A percentile compares a stretch with the other conserved stretches of the same genome.
Conservation (phyloP, 1,284 basidiomycete species). For the Ceratobasidium theobromae region DNA sequence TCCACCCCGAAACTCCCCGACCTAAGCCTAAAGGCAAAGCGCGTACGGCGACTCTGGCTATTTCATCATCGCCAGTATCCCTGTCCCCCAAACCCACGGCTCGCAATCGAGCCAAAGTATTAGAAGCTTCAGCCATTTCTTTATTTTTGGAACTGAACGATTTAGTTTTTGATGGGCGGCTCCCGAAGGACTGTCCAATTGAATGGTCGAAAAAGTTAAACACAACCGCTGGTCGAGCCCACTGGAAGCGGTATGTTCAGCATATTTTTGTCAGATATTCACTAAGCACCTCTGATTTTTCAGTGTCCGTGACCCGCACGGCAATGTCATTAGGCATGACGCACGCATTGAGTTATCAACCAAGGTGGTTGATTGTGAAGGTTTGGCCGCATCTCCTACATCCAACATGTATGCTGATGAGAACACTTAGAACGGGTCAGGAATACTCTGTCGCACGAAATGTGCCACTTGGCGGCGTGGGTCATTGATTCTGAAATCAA, state of each 20-base stretch:
- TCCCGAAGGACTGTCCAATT: conserved; percentile 62
- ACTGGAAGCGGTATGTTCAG: conserved; percentile 57
- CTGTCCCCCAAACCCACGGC: conserved; percentile 40
- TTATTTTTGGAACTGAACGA: conserved; percentile 48
- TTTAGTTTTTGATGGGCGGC: conserved; percentile 49
- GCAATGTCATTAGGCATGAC: conserved; percentile 53
- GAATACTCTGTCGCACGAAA: conserved; percentile 81
- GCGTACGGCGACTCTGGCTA: conserved; percentile 31
- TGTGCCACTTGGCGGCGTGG: conserved; percentile 87
- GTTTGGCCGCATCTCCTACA: conserved; percentile 44
- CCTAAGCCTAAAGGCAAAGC: conserved; percentile 25
- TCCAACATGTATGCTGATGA: neutral
- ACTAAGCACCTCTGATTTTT: neutral
- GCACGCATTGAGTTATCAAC: conserved; percentile 68
- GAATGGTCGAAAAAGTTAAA: conserved; percentile 72
- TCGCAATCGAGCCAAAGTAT: conserved; percentile 51
- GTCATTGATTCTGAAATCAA: conserved; percentile 65
- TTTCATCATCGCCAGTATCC: conserved; percentile 32
- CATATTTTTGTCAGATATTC: neutral
- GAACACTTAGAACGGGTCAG: conserved; percentile 61
- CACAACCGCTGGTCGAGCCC: conserved; percentile 77
- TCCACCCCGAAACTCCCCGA: conserved; percentile 32
- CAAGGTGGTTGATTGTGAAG: conserved; percentile 75
- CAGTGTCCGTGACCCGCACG: conserved; percentile 42
- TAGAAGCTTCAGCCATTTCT: conserved; percentile 49